These are phyloP conservation scores for Monosporascus cannonballus DNA, from an alignment of 2,329 filamentous ascomycete species.

Conservation along the genomic window DNA sequence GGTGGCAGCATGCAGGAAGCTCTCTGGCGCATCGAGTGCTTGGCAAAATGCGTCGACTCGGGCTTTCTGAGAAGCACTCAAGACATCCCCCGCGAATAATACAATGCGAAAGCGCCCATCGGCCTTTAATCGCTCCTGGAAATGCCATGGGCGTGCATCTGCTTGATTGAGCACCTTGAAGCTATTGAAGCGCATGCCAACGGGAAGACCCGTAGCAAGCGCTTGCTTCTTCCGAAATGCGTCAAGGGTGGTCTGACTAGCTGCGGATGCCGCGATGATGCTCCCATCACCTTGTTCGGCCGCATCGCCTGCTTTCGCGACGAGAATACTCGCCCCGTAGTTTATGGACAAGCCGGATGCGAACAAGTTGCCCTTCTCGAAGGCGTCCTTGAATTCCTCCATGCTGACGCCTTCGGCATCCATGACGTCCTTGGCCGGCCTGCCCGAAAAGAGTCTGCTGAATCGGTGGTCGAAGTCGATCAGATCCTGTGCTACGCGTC, in stretches of 20 bases:
- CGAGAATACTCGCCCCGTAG: constrained; percentile 50
- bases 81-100: constrained; percentile 57
- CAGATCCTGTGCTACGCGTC: constrained; percentile 53
- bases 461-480: constrained; percentile 59
- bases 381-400: constrained; percentile 53
- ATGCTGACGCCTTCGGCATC: constrained; percentile 45
- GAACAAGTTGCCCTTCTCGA: constrained; percentile 55
- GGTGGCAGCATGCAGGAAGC: constrained; percentile 14
- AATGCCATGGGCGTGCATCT: constrained; percentile 49
- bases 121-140: constrained; percentile 49
- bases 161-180: constrained; percentile 55
- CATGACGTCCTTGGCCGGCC: constrained; percentile 52
- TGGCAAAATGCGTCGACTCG: constrained; percentile 43
- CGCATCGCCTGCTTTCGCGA: constrained; percentile 44
- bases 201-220: constrained; percentile 38
- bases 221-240: constrained; percentile 26
- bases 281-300: constrained; percentile 41
- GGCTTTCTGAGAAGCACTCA: constrained; percentile 33
- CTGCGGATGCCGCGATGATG: constrained; percentile 17
- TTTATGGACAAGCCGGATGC: constrained; percentile 50
- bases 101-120: constrained; percentile 54
- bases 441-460: constrained; percentile 48
- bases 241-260: constrained; percentile 6
- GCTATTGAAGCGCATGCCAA: constrained; percentile 53
- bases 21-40: constrained; percentile 27